Percentiles rank a stretch among this genome's conserved stretches.
Evolutionary conservation across 73 alveolate genomes (phyloP).

Genomic region (Paramecium biaurelia): DNA sequence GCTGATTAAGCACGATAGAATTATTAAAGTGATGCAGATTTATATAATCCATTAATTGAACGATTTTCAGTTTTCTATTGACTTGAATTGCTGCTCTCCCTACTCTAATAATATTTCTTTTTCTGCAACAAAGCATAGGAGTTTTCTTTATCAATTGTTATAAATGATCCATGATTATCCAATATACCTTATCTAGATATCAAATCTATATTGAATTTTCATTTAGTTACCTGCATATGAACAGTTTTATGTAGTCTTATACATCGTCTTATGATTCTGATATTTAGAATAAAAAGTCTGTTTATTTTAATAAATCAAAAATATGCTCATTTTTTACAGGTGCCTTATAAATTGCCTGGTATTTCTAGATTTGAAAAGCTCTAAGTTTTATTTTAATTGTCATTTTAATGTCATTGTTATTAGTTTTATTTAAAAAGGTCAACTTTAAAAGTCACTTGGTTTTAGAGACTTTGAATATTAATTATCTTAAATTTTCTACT

Average conservation of each 20-base stretch:
- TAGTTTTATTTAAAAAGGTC: not conserved
- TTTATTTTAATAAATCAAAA: slow-evolving; percentile 7
- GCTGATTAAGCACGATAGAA: slow-evolving; percentile 7
- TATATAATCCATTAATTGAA: not conserved
- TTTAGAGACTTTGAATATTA: too few relatives aligned
- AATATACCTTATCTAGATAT: not conserved
- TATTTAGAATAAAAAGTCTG: slow-evolving; percentile 14
- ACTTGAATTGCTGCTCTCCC: not conserved
- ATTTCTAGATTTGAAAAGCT: not conserved
- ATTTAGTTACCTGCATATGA: not conserved
- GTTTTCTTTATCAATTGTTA: not conserved
- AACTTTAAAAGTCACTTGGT: not conserved
- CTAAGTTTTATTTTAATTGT: not conserved
- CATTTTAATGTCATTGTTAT: not conserved
- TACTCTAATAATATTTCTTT: not conserved
- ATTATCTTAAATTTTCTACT: too few relatives aligned
- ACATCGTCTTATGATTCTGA: not conserved
- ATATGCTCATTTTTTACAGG: not conserved
- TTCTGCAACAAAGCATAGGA: not conserved
- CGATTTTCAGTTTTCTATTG: slow-evolving; percentile 8
- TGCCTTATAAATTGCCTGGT: not conserved
- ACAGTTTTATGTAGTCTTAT: not conserved
- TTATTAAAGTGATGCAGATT: not conserved
- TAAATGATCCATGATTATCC: not conserved
- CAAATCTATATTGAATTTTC: not conserved